Evolutionary conservation across 306 rosid genomes (phyloP).

Genomic region (Corylus heterophylla): DNA sequence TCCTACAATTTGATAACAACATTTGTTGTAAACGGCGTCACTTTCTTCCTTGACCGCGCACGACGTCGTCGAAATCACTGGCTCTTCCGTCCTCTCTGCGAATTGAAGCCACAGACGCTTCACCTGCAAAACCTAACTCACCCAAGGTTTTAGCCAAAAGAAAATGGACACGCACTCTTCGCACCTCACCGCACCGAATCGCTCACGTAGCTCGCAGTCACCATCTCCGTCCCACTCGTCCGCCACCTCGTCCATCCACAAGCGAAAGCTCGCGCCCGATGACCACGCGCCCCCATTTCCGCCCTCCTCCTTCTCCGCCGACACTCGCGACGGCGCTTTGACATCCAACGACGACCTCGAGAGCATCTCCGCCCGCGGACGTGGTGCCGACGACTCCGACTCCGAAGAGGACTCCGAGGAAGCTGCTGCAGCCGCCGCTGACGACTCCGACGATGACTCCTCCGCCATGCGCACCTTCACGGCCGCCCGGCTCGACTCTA

Average conservation of each 20-base stretch:
- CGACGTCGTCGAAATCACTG: background rate
- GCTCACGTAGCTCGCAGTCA: conserved; percentile 87
- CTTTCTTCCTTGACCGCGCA: too few species aligned
- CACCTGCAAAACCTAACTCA: conserved; percentile 3
- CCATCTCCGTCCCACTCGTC: conserved; percentile 97
- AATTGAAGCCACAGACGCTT: background rate
- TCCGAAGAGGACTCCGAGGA: conserved; percentile 83
- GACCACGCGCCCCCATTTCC: conserved; percentile 93
- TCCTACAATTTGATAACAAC: too few species aligned
- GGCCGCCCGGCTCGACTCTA: conserved; percentile 62
- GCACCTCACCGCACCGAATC: conserved; percentile 73
- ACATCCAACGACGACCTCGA: conserved; percentile 94
- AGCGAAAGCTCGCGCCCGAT: conserved; percentile 75
- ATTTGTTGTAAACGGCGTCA: too few species aligned
- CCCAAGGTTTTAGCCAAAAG: background rate
- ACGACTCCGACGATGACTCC: conserved; percentile 66
- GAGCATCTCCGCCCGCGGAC: conserved; percentile 92
- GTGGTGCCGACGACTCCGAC: conserved; percentile 82
- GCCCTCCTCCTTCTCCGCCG: conserved; percentile 89
- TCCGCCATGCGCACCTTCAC: conserved; percentile 93
- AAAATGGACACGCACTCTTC: conserved; percentile 73
- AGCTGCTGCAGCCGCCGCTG: conserved; percentile 66
- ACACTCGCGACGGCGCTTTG: conserved; percentile 87
- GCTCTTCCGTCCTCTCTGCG: background rate
- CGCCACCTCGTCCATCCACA: conserved; percentile 89